Percentiles rank a stretch among this genome's conserved stretches.
Evolutionary conservation across 2,329 filamentous ascomycete genomes (phyloP).

Genomic region (Grosmannia huntii): DNA sequence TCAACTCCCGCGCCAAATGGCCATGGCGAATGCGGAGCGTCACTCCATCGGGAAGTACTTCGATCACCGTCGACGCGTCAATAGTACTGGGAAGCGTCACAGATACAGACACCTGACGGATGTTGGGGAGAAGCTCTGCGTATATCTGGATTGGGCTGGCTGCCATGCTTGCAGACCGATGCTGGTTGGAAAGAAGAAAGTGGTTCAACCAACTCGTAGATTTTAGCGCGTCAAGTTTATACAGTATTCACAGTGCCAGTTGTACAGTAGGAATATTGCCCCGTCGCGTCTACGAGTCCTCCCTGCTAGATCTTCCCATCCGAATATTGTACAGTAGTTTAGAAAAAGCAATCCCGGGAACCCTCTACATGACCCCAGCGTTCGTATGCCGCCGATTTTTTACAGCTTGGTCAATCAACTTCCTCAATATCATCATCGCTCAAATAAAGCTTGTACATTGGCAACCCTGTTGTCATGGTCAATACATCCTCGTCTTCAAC

Average conservation of each 20-base stretch:
- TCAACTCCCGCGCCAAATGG: slow-evolving; percentile 20
- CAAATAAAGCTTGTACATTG: slow-evolving; percentile 55
- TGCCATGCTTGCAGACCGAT: neutral
- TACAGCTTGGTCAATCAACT: slow-evolving; percentile 17
- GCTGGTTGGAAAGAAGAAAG: neutral
- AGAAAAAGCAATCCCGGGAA: neutral
- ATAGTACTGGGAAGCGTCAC: slow-evolving; percentile 33
- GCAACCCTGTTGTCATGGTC: slow-evolving; percentile 22
- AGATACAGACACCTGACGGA: slow-evolving; percentile 49
- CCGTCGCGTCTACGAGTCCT: neutral
- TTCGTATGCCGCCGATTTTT: neutral
- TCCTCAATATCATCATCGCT: slow-evolving; percentile 83
- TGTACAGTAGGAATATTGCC: neutral
- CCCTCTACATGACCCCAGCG: neutral
- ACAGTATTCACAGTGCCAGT: neutral
- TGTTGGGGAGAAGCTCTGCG: slow-evolving; percentile 52
- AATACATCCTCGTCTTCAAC: slow-evolving; percentile 16
- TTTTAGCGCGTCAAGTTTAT: neutral
- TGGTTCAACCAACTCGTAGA: neutral
- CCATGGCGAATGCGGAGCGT: slow-evolving; percentile 36
- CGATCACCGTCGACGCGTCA: slow-evolving; percentile 28
- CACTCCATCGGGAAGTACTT: slow-evolving; percentile 30
- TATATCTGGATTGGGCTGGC: slow-evolving; percentile 29
- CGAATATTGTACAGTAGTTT: neutral
- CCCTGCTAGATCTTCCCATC: neutral